phyloP scores from a whole-genome alignment of 2,329 filamentous ascomycete species.

The Ilyonectria sp. region DNA sequence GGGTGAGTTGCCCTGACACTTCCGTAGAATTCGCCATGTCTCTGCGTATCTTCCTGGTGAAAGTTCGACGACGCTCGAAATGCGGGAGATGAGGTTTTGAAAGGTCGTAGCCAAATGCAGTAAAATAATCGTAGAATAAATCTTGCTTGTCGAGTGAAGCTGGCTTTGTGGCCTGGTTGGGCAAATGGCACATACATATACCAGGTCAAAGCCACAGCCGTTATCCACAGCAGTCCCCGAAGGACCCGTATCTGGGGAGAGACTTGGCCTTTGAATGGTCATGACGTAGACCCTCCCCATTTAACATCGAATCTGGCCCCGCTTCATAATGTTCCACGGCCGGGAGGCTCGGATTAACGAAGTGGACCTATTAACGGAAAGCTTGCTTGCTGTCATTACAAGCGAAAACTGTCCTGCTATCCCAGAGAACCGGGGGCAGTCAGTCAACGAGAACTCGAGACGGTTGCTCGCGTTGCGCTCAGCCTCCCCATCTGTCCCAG shows the following conservation, averaged over 20 bases:
- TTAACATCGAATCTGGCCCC: background rate
- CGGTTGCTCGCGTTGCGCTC: too few species aligned
- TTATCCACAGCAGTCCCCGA: background rate
- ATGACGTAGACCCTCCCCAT: background rate
- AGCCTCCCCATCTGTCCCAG: too few species aligned
- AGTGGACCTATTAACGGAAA: too few species aligned
- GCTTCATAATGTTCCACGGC: background rate
- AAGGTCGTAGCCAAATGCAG: background rate
- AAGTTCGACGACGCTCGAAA: background rate
- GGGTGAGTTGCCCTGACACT: slow-evolving; percentile 2
- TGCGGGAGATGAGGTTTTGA: background rate
- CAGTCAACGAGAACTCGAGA: too few species aligned
- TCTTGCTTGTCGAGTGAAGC: background rate
- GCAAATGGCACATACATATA: background rate
- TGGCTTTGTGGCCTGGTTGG: background rate
- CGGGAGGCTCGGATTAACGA: too few species aligned
- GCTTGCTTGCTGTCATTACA: too few species aligned
- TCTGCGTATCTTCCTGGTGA: background rate
- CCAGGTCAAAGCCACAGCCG: background rate
- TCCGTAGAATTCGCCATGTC: slow-evolving; percentile 3
- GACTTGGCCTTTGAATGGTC: background rate
- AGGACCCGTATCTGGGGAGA: background rate
- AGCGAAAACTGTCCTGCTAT: background rate
- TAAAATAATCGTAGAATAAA: background rate
- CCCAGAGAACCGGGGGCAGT: background rate